These are phyloP conservation scores for Podospora comata DNA, from an alignment of 495 filamentous ascomycete genomes.

Conservation along the genomic window DNA sequence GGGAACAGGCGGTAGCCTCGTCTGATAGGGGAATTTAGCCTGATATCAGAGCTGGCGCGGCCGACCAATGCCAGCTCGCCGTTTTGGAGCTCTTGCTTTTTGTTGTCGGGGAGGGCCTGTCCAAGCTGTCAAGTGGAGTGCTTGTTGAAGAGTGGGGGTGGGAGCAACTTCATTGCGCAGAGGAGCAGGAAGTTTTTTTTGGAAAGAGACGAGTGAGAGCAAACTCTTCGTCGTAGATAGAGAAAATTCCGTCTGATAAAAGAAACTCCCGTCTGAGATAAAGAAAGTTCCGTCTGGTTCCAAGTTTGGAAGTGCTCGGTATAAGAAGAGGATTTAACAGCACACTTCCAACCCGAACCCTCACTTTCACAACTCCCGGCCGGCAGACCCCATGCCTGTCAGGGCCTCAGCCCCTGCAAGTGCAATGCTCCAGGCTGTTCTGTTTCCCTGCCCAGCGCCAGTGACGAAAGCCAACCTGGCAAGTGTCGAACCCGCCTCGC, in stretches of 20 bases:
- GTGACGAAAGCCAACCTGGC: conserved; percentile 16
- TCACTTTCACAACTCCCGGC: not conserved
- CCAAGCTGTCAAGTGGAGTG: not conserved
- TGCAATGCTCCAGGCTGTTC: not conserved
- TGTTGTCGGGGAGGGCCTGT: not conserved
- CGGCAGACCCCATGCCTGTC: conserved; percentile 3
- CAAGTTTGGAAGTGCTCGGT: no score
- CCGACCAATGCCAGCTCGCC: conserved; percentile 23
- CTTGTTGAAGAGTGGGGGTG: not conserved
- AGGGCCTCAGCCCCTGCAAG: conserved; percentile 1
- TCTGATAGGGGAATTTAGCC: conserved; percentile 26
- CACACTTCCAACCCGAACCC: conserved; percentile 1
- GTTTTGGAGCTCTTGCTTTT: not conserved
- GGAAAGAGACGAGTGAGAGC: not conserved
- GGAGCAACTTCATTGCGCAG: not conserved
- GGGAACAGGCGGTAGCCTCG: conserved; percentile 25
- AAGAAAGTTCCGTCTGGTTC: no score
- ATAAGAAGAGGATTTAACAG: not conserved
- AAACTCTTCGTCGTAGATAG: no score
- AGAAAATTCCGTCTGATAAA: no score
- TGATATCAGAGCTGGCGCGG: conserved; percentile 17
- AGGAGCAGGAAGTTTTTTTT: not conserved
- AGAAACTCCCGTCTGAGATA: no score
- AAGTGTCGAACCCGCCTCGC: conserved; percentile 10
- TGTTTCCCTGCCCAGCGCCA: not conserved